Base-by-base conservation (phyloP, 1,139 yeast species). In the Saccharomyces pastorianus region DNA sequence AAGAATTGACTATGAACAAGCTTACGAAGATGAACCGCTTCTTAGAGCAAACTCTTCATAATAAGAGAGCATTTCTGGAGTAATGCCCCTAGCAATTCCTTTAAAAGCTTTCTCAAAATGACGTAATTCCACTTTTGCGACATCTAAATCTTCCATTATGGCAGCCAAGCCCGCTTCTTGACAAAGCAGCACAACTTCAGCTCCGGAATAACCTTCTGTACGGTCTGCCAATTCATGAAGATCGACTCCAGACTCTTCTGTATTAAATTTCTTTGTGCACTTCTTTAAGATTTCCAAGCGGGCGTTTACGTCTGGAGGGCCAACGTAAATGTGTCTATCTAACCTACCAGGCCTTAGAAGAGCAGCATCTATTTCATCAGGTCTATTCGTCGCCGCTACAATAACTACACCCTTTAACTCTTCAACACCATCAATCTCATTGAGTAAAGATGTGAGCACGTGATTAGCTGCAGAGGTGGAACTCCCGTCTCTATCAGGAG, bases 81-180 rank as follows among this genome's bases (percentile, higher is more conserved):
- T 90, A 49, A 93, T 93, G 34, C 93, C 93, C 64, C 78, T 79
- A 13, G 91, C 80, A 27, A 90, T 78, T 0, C 83, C 85, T 48
- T 65, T 63, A 55, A 91, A 66, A 0, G 96, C 97, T 56, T 75
- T 76, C 32, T 79, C 82, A 64, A 93, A 93, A 68, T 93, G 97
- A 32, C 73, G 73, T 58, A 73, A 74, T 28, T 71, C 69, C 1
- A 93, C 96, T 9, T 64, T 63, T 1, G 69, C 67, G 6, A 88
- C 80, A 3, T 78, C 73, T 13, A 79, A 71, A 60, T 86, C 73
- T 61, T 88, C 96, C 84, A 88, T 88, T 56, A 93, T 85, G 0
- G 98, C 97, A 9, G 88, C 81, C 34, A 93, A 73, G 2, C 99
- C 99, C 0, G 98, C 96, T 68, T 93, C 98, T 67, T 91, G 98